Evolutionary conservation across 2,329 filamentous ascomycete genomes (phyloP).

Genomic region (Sarocladiaceae sp.): DNA sequence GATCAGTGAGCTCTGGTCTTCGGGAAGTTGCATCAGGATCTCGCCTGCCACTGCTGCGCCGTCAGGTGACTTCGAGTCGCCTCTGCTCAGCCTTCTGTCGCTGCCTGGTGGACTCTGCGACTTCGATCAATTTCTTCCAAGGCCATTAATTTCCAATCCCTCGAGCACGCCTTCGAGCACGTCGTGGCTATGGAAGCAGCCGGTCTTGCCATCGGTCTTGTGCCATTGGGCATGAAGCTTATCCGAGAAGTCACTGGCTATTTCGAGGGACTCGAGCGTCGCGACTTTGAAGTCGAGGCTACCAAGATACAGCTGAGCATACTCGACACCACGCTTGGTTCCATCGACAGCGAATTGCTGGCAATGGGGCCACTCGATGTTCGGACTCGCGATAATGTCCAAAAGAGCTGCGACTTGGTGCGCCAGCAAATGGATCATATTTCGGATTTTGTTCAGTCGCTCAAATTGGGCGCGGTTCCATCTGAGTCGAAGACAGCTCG

Average conservation of each 20-base stretch:
- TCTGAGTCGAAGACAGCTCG: neutral
- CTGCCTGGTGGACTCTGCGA: no score
- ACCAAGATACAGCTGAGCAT: neutral
- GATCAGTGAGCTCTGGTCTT: no score
- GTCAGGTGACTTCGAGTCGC: no score
- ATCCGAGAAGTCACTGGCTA: neutral
- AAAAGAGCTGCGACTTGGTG: neutral
- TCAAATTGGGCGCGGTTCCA: neutral
- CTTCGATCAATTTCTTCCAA: no score
- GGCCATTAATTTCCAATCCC: no score
- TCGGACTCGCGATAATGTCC: neutral
- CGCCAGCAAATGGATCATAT: neutral
- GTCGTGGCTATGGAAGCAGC: no score
- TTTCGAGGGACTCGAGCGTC: neutral
- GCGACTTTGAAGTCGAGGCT: neutral
- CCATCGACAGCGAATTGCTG: neutral
- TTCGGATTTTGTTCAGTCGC: neutral
- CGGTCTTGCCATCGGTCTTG: neutral
- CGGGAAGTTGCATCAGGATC: no score
- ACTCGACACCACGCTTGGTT: neutral
- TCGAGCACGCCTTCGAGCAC: no score
- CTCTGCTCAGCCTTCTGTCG: no score
- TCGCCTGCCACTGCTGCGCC: no score
- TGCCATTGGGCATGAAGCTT: neutral
- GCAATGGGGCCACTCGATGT: neutral